Evolutionary conservation across 495 filamentous ascomycete genomes (phyloP).

Genomic region (Hypoxylon fuscum): DNA sequence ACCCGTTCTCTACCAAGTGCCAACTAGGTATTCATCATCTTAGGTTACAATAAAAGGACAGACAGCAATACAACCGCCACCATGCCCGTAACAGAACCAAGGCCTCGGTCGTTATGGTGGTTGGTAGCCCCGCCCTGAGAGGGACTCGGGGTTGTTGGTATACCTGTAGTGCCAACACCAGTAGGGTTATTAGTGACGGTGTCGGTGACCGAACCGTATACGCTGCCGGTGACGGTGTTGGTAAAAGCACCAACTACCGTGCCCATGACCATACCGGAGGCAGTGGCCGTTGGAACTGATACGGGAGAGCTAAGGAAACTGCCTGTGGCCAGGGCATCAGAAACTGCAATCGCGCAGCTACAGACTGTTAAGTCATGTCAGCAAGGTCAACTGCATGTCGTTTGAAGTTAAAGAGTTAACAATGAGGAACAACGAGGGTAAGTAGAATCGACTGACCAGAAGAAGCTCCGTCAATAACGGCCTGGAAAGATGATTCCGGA

Average conservation of each 20-base stretch:
- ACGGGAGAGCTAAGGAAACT: conserved; percentile 1
- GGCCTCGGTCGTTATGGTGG: background rate
- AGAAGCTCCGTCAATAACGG: conserved; percentile 41
- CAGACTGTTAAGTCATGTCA: conserved; percentile 16
- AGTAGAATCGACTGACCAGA: conserved; percentile 18
- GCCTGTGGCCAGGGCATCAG: background rate
- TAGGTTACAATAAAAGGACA: background rate
- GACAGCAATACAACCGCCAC: background rate
- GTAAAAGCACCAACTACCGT: background rate
- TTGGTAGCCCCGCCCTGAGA: background rate
- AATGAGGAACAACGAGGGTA: background rate
- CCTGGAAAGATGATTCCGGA: conserved; percentile 27
- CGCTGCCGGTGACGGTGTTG: background rate
- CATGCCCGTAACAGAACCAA: background rate
- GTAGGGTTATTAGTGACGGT: background rate
- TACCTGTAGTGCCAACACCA: background rate
- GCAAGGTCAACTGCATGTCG: background rate
- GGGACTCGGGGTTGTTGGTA: background rate
- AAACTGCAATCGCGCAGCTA: conserved; percentile 11
- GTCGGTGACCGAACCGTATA: background rate
- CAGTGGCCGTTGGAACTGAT: background rate
- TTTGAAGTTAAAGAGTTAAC: no score
- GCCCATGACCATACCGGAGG: background rate
- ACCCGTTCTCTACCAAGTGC: no score
- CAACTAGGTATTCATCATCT: no score